A percentile compares a stretch with the other conserved stretches of the same genome.
Conservation (phyloP, 768 basidiomycete genomes). For the Kwoniella bestiolae region DNA sequence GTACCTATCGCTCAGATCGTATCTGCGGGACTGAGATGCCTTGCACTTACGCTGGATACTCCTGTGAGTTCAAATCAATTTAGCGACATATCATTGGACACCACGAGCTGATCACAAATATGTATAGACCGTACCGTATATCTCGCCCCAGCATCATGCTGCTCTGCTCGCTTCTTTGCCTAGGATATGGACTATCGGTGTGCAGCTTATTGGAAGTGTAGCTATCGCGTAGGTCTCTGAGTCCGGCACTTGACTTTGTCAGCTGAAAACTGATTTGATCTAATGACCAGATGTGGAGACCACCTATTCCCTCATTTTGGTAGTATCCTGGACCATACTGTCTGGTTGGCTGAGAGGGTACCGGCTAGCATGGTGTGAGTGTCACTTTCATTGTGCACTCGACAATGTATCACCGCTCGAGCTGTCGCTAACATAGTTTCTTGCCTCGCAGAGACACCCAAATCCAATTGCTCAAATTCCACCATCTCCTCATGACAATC, state of each 20-base stretch:
- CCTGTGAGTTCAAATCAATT: constrained; percentile 42
- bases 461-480: constrained; percentile 42
- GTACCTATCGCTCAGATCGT: constrained; percentile 55
- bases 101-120: constrained; percentile 11
- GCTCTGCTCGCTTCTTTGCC: constrained; percentile 39
- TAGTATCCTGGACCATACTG: constrained; percentile 50
- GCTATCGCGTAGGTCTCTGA: constrained; percentile 37
- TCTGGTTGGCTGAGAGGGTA: constrained; percentile 49
- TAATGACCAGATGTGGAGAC: constrained; percentile 44
- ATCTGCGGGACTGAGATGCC: constrained; percentile 45
- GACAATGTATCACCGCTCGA: too few species aligned
- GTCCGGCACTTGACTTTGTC: not conserved
- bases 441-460: constrained; percentile 27
- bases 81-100: too few species aligned
- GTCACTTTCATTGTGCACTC: not conserved
- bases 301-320: constrained; percentile 54
- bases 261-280: constrained; percentile 5
- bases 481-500: constrained; percentile 38
- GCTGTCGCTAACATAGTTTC: too few species aligned
- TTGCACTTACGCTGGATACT: constrained; percentile 44
- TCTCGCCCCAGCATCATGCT: constrained; percentile 46
- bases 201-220: constrained; percentile 33
- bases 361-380: constrained; percentile 37
- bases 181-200: constrained; percentile 43
- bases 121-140: constrained; percentile 43